phyloP scores from a whole-genome alignment of 345 rosid species.

The Corchorus capsularis region DNA sequence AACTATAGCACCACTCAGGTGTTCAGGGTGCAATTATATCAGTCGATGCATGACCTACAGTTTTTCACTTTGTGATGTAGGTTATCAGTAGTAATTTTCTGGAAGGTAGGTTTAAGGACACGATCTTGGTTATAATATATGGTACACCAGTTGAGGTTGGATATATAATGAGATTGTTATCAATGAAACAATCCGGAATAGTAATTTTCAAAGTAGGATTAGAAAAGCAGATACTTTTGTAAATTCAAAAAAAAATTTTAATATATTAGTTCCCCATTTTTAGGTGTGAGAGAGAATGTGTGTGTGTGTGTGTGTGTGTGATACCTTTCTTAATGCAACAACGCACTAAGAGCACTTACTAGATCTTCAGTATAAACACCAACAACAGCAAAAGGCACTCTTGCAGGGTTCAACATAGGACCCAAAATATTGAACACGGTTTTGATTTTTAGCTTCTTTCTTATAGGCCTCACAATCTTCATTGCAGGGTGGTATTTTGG shows the following conservation, averaged over 20 bases:
- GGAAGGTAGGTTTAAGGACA: neutral
- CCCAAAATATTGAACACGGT: conserved; percentile 90
- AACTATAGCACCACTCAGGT: neutral
- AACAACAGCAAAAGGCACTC: conserved; percentile 82
- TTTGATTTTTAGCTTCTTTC: conserved; percentile 80
- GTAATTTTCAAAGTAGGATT: neutral
- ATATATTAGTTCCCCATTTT: neutral
- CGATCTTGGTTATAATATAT: neutral
- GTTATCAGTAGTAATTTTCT: neutral
- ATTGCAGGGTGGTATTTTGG: conserved; percentile 90
- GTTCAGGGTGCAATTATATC: neutral
- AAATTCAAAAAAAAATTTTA: neutral
- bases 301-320: neutral
- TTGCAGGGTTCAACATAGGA: conserved; percentile 91
- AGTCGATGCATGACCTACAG: neutral
- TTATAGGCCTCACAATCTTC: conserved; percentile 83
- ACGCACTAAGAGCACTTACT: conserved; percentile 37
- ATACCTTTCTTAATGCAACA: neutral
- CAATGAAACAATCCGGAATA: neutral
- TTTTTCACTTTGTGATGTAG: neutral
- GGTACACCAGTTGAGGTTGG: neutral
- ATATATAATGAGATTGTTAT: neutral
- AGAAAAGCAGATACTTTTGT: neutral
- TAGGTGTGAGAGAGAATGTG: neutral
- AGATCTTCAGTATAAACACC: conserved; percentile 83